These are phyloP conservation scores for Selenicereus undatus DNA, from an alignment of 148 eudicot genomes.

Conservation along the genomic window DNA sequence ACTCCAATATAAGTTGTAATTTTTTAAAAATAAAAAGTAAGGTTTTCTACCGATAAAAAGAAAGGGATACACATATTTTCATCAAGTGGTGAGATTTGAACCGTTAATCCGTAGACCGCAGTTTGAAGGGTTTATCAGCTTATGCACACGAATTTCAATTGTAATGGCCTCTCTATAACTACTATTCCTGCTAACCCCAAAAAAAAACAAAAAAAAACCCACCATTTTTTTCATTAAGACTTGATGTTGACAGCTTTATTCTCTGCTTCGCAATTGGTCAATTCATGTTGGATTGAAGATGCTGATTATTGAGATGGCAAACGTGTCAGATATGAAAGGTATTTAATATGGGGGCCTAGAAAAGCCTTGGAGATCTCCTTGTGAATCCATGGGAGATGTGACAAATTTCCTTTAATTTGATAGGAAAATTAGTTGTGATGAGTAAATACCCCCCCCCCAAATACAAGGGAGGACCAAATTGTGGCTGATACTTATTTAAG, in stretches of 20 bases:
- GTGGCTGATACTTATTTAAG: too few relatives aligned
- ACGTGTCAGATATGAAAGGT: constrained; percentile 9
- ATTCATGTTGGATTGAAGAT: constrained; percentile 1
- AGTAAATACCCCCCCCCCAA: background rate
- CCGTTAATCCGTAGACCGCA: too few relatives aligned
- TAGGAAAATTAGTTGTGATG: background rate
- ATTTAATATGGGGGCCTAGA: constrained; percentile 5
- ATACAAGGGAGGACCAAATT: background rate
- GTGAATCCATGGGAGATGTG: background rate
- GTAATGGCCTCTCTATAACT: too few relatives aligned
- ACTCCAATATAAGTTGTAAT: too few relatives aligned
- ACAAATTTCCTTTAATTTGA: background rate
- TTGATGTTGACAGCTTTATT: constrained; percentile 5
- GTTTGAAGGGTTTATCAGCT: too few relatives aligned
- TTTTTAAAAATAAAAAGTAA: too few relatives aligned
- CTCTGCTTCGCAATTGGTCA: background rate
- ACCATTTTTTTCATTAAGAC: background rate
- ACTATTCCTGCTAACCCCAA: too few relatives aligned
- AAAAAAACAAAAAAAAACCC: too few relatives aligned
- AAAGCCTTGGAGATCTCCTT: background rate
- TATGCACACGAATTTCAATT: too few relatives aligned
- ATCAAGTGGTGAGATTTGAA: too few relatives aligned
- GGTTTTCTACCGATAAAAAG: too few relatives aligned
- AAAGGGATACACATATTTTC: too few relatives aligned
- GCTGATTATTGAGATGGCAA: background rate